A percentile compares a stretch with the other conserved stretches of the same genome.
These are phyloP conservation scores for Chimonanthus praecox DNA, from an alignment of 164 flowering plant genomes.

Conservation along the genomic window DNA sequence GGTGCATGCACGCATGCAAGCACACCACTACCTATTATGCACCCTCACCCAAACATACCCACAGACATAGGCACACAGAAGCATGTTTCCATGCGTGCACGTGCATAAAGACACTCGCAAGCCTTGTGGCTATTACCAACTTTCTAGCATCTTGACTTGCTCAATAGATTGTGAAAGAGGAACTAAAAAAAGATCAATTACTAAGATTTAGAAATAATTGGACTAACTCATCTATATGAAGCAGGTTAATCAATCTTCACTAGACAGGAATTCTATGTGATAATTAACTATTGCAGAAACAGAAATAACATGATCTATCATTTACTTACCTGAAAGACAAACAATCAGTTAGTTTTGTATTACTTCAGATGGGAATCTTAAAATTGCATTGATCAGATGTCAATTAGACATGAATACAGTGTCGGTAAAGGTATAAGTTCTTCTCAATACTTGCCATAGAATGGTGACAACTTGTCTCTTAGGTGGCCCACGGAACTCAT, in stretches of 20 bases:
- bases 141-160: background rate
- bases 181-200: background rate
- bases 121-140: too few species aligned
- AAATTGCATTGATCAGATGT: background rate
- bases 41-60: too few species aligned
- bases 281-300: background rate
- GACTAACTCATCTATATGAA: background rate
- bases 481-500: constrained; percentile 40
- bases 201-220: background rate
- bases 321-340: background rate
- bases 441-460: constrained; percentile 24
- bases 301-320: background rate
- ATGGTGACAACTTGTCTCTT: constrained; percentile 25
- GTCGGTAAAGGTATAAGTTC: background rate
- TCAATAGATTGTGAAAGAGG: background rate
- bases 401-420: background rate
- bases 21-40: too few species aligned
- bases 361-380: background rate
- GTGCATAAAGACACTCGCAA: too few species aligned
- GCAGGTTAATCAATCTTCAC: background rate
- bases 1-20: background rate
- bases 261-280: background rate
- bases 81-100: too few species aligned
- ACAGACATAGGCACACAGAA: too few species aligned
- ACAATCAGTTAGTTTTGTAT: background rate